A percentile compares a stretch with the other conserved stretches of the same genome.
Conservation (phyloP, 148 eudicot species). For the Rhododendron molle region DNA sequence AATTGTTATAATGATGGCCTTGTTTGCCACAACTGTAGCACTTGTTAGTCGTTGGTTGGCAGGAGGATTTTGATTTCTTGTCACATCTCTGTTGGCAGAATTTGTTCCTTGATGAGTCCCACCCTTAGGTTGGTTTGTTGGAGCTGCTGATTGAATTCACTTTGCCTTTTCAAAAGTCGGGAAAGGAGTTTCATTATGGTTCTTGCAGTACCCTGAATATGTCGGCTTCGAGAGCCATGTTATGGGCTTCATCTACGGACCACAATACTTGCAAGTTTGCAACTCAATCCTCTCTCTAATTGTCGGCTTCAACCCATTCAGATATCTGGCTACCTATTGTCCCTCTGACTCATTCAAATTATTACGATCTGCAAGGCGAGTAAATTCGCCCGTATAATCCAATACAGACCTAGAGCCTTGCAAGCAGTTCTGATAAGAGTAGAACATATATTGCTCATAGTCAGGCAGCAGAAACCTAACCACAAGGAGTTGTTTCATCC, state of each 20-base stretch:
- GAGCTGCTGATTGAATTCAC: too few species aligned
- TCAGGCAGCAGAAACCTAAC: background rate
- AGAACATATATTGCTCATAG: conserved; percentile 1
- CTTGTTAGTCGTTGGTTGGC: background rate
- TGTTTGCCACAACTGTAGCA: background rate
- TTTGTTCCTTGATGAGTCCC: background rate
- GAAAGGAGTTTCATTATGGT: background rate
- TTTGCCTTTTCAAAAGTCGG: background rate
- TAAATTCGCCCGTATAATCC: background rate
- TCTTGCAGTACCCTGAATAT: background rate
- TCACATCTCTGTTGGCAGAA: background rate
- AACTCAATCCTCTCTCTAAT: conserved; percentile 1
- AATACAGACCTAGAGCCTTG: background rate
- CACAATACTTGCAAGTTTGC: background rate
- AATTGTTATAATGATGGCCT: background rate
- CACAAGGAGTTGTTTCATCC: conserved; percentile 4
- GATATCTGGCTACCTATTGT: background rate
- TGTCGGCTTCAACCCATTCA: background rate
- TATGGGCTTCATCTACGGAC: background rate
- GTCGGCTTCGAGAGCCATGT: background rate
- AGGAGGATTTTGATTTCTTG: background rate
- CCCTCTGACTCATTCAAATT: background rate
- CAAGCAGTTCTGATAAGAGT: background rate
- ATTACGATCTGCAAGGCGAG: background rate
- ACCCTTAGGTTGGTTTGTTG: background rate